These are phyloP conservation scores for Sporisorium iseilematis-ciliati DNA, from an alignment of 1,284 basidiomycete genomes.

Conservation along the genomic window DNA sequence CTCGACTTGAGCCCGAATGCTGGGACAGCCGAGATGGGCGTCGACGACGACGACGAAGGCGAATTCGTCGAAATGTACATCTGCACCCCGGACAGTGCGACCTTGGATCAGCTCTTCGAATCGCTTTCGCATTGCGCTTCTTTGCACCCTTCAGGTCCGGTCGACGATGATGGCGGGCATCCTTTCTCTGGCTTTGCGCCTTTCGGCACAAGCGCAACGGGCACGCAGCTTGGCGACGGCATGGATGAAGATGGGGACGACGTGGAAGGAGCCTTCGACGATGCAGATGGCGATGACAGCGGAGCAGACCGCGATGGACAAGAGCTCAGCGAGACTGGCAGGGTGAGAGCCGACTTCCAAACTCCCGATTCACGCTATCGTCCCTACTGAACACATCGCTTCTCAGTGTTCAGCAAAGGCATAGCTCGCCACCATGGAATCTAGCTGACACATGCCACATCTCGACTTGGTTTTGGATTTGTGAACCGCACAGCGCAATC, in stretches of 20 bases:
- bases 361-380: slow-evolving; percentile 80
- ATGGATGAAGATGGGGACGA: slow-evolving; percentile 73
- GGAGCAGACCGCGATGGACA: slow-evolving; percentile 67
- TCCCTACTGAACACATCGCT: slow-evolving; percentile 77
- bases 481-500: slow-evolving; percentile 37
- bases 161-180: slow-evolving; percentile 73
- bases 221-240: slow-evolving; percentile 71
- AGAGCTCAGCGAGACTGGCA: slow-evolving; percentile 83
- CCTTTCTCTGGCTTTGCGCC: slow-evolving; percentile 65
- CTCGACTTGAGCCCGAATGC: slow-evolving; percentile 58
- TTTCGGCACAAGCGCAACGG: slow-evolving; percentile 54
- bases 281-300: slow-evolving; percentile 65
- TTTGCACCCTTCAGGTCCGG: slow-evolving; percentile 77
- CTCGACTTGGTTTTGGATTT: background rate
- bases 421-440: background rate
- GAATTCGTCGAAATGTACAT: slow-evolving; percentile 62
- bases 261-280: slow-evolving; percentile 74
- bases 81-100: slow-evolving; percentile 34
- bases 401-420: background rate
- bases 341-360: slow-evolving; percentile 91
- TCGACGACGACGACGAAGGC: slow-evolving; percentile 54
- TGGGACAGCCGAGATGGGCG: slow-evolving; percentile 33
- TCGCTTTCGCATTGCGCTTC: slow-evolving; percentile 88
- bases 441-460: slow-evolving; percentile 20
- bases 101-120: slow-evolving; percentile 89